Evolutionary conservation across 345 rosid species (phyloP).

Genomic region (Leavenworthia alabamica): DNA sequence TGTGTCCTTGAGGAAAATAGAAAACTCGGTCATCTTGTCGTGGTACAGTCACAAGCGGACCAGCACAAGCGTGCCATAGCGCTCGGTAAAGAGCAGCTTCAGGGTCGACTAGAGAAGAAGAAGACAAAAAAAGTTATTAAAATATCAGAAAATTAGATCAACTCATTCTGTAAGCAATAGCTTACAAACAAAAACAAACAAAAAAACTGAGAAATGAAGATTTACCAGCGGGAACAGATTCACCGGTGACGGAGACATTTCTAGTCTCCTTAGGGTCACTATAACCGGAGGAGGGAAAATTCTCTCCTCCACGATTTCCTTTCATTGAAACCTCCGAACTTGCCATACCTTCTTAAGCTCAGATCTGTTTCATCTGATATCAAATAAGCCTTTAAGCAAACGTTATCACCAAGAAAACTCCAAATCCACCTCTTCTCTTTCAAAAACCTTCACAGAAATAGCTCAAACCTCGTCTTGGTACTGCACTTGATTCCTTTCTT

Average conservation of each 20-base stretch:
- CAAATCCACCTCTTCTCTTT: constrained; percentile 17
- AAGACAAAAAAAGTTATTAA: background rate
- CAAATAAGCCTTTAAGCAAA: background rate
- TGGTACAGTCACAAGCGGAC: constrained; percentile 76
- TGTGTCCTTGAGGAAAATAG: constrained; percentile 91
- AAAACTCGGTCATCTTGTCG: constrained; percentile 65
- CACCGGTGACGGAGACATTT: constrained; percentile 26
- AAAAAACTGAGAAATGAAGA: background rate
- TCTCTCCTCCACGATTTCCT: constrained; percentile 39
- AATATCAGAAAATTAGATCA: constrained; percentile 5
- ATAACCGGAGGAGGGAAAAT: constrained; percentile 35
- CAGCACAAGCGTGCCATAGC: constrained; percentile 96
- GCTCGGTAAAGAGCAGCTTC: constrained; percentile 64
- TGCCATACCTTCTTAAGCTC: constrained; percentile 34
- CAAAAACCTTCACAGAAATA: background rate
- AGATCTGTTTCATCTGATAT: constrained; percentile 55
- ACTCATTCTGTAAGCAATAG: background rate
- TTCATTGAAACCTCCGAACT: constrained; percentile 40
- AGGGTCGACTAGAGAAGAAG: constrained; percentile 37
- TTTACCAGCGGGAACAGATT: constrained; percentile 10
- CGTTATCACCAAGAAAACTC: background rate
- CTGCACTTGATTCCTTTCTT: constrained; percentile 7
- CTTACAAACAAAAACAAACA: background rate
- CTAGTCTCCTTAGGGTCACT: constrained; percentile 28
- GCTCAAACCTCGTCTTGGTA: background rate